Evolutionary conservation across 345 rosid species (phyloP), one percentile per base, ranked within the genome.

Genomic region (Euphorbia pulcherrima): DNA sequence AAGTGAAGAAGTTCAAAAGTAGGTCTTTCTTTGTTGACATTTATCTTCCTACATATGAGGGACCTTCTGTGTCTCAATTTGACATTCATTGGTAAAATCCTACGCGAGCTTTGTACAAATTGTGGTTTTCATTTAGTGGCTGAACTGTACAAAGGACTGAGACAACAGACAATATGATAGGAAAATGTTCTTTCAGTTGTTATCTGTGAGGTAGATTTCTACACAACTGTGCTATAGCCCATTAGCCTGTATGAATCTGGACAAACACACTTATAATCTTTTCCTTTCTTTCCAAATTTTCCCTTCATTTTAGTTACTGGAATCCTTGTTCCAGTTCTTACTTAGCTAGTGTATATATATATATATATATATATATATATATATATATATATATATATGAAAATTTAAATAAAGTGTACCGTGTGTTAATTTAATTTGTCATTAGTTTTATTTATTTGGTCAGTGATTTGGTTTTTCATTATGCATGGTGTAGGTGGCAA

Each of bases 401-500:
- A 23, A 52, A 18, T 54, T 54, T 28, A 20, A 28, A 23, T 54
- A 21, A 54, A 8, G 56, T 56, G 10, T 28, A 26, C n/a, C n/a
- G 3, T 56, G 37, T 21, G 20, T n/a, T 12, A 5, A 28, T 56
- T 13, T 56, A 12, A 12, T 8, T 28, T 18, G 17, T 56, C 8
- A 56, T 56, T 27, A 12, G 37, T 4, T 14, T 56, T 56, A 3
- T 27, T 57, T 57, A 57, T 57, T 57, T n/a, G n/a, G n/a, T n/a
- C 39, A 29, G 9, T 57, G 6, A 23, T 57, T 16, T 29, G 14
- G 17, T 39, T 27, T 57, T 13, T 57, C 20, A 16, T 21, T 53
- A 21, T 21, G 28, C 28, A 53, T 21, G n/a, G 9, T 53, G 77
- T 80, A 89, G 95, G 81, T 90, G 87, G 86, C 85, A 83, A 80